Evolutionary conservation across 2,329 filamentous ascomycete species (phyloP), one percentile per base, ranked within the genome.

Genomic region (Daldinia sp.): DNA sequence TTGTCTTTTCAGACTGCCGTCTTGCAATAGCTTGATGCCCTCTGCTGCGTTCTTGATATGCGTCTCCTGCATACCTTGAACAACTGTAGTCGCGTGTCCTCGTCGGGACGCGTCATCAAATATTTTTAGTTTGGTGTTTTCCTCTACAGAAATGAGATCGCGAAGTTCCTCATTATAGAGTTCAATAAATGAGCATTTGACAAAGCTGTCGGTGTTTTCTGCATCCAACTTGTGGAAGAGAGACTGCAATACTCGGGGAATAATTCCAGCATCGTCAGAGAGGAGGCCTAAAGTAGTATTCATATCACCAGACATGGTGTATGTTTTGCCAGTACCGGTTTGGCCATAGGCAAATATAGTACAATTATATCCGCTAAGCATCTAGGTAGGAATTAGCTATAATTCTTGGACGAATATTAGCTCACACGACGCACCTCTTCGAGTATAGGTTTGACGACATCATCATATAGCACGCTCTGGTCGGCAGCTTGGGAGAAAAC

Each of bases 241-340:
- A 0, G 92, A 88, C 76, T 98, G 91, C 0, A 99, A 84, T 0
- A 94, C 93, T 55, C 97, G 91, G 26, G 97, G 97, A 69, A 99
- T 96, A 74, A 99, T 98, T 74, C 96, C 96, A 30, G 97, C 96
- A 42, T 90, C 91, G 77, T 98, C 96, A 1, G 95, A 95, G 13
- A 97, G 85, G 67, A 97, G 89, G 1, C 95, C 93, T 41, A 94
- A 81, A 0, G 89, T 93, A 74, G 98, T 93, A 13, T 88, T 93
- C 89, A 99, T 98, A 79, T 99, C 95, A 62, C 96, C 96, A 0
- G 95, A 97, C 96, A 99, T 99, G 26, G 96, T 99, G 81, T 99
- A 99, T 13, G 96, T 99, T 81, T 99, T 99, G 74, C 96, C 96
- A 0, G 96, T 99, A 50, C 96, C 96, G 0, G 96, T 99, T 80